phyloP scores from a whole-genome alignment of 139 green algal species.

The Asterochloris erici region DNA sequence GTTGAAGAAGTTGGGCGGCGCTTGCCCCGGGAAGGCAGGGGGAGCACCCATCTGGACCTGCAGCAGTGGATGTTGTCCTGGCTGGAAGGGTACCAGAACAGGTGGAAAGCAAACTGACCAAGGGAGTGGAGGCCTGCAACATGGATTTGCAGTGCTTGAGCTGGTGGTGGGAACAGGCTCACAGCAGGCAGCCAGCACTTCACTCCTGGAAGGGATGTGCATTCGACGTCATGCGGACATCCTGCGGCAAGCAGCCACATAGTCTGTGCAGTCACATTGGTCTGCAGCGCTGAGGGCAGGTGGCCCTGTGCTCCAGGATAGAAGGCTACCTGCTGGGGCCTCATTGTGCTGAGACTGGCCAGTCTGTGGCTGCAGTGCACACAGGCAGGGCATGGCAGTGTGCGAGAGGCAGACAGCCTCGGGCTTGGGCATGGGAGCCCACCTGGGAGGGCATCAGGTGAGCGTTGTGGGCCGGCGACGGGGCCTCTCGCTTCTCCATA shows the following conservation, averaged over 20 bases:
- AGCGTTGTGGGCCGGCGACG: neutral
- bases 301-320: no score
- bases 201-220: neutral
- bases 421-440: neutral
- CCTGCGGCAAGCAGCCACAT: no score
- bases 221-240: neutral
- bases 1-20: constrained; percentile 37
- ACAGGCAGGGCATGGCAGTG: neutral
- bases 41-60: neutral
- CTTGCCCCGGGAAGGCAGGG: neutral
- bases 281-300: no score
- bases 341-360: no score
- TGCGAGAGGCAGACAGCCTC: neutral
- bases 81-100: no score
- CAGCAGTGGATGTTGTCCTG: neutral
- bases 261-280: no score
- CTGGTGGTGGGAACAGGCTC: neutral
- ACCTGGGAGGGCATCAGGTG: constrained; percentile 35
- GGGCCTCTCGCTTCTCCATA: constrained; percentile 33
- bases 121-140: neutral
- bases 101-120: neutral
- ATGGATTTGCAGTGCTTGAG: neutral
- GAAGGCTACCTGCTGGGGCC: no score
- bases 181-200: neutral
- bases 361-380: no score